Percentiles rank a stretch among this genome's conserved stretches.
phyloP scores from a whole-genome alignment of 2,329 filamentous ascomycete species.

The Phialemoniopsis sp. region DNA sequence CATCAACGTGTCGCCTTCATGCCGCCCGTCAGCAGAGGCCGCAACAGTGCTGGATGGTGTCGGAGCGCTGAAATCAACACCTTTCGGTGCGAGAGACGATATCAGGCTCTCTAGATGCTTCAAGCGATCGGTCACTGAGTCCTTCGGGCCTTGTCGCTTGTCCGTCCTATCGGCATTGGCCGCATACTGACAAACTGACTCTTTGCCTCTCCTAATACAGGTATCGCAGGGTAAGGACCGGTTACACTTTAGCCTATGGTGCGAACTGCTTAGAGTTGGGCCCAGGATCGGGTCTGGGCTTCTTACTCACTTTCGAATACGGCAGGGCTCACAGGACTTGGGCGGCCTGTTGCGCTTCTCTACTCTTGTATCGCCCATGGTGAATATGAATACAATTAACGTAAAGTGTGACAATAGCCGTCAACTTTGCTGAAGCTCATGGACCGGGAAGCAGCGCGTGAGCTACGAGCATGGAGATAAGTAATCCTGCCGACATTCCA shows the following conservation, averaged over 20 bases:
- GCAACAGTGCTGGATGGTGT: too few relatives aligned
- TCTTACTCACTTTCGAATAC: conserved; percentile 22
- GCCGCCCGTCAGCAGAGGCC: too few relatives aligned
- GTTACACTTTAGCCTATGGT: conserved; percentile 24
- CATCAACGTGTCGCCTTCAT: too few relatives aligned
- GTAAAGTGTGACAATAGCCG: too few relatives aligned
- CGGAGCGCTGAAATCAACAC: too few relatives aligned
- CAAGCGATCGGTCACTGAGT: conserved; percentile 14
- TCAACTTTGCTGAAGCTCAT: too few relatives aligned
- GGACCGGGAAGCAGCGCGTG: too few relatives aligned
- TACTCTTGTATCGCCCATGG: conserved; percentile 6
- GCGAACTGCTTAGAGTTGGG: too few relatives aligned
- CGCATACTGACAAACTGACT: conserved; percentile 20
- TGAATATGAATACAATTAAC: too few relatives aligned
- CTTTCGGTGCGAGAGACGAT: conserved; percentile 6
- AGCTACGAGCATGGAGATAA: too few relatives aligned
- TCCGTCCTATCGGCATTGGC: conserved; percentile 17
- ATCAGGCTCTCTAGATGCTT: conserved; percentile 22
- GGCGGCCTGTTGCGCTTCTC: conserved; percentile 28
- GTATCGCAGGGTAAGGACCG: conserved; percentile 22
- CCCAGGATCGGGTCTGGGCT: too few relatives aligned
- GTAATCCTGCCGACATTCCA: too few relatives aligned
- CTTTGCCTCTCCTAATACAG: conserved; percentile 18
- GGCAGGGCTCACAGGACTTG: conserved; percentile 26
- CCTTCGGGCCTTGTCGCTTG: conserved; percentile 3